Percentiles rank a stretch among this genome's conserved stretches.
Evolutionary conservation across 805 yeast species (phyloP).

Genomic region (Hanseniaspora meyeri): DNA sequence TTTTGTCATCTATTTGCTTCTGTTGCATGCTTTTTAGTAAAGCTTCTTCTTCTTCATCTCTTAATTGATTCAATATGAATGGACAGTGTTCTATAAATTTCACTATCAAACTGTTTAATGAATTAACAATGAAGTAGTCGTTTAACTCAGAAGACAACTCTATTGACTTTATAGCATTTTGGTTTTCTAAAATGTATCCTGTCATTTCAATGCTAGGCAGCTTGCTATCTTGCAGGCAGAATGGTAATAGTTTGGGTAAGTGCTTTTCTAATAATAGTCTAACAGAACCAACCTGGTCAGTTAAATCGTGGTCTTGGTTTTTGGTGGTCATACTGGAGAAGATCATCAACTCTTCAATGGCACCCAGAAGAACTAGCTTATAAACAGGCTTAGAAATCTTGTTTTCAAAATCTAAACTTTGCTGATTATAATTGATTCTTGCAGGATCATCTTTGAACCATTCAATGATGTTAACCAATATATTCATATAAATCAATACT

Average conservation of each 20-base stretch:
- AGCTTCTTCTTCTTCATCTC: constrained; percentile 66
- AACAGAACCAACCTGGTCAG: constrained; percentile 39
- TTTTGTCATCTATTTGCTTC: constrained; percentile 18
- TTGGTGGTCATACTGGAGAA: constrained; percentile 47
- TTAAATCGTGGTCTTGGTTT: constrained; percentile 28
- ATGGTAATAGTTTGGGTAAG: constrained; percentile 45
- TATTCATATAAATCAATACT: constrained; percentile 38
- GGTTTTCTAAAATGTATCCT: neutral
- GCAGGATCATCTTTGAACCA: constrained; percentile 49
- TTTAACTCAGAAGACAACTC: constrained; percentile 20
- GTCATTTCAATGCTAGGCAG: constrained; percentile 19
- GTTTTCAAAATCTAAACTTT: constrained; percentile 40
- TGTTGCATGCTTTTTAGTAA: constrained; percentile 39
- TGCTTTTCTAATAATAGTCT: constrained; percentile 55
- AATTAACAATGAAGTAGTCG: constrained; percentile 29
- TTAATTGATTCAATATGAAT: constrained; percentile 48
- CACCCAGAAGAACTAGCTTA: constrained; percentile 49
- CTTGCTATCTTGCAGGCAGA: constrained; percentile 41
- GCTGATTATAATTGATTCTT: constrained; percentile 26
- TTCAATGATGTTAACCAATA: constrained; percentile 45
- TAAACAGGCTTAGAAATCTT: constrained; percentile 51
- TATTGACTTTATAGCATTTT: constrained; percentile 1
- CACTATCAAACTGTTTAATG: constrained; percentile 41
- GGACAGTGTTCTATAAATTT: constrained; percentile 53
- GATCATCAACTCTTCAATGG: constrained; percentile 54